Evolutionary conservation across 169 alveolate genomes (phyloP), one percentile per base, ranked within the genome.

Genomic region (Besnoitia besnoiti): DNA sequence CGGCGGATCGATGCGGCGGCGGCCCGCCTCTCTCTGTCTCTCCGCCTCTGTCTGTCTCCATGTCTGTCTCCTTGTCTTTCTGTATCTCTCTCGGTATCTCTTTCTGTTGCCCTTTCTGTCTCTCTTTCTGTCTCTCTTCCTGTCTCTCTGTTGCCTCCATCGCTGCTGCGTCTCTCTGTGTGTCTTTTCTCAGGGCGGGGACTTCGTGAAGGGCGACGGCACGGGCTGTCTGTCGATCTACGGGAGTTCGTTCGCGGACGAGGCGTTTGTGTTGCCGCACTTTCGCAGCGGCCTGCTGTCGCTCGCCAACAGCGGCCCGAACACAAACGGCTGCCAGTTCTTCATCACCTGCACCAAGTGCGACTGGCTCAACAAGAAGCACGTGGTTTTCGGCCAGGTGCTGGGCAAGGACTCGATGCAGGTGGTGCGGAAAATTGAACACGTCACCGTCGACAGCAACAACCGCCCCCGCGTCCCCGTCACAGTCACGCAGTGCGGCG

Each of bases 361-460:
- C 92, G 98, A 98, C 87, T 98, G 99, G 99, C 95, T 99, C 51
- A 99, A 99, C 95, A 98, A 98, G 46, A 98, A 98, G 96, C 98
- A 99, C 76, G 96, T 92, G 51, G 95, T 95, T 59, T 95, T 95
- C 85, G 96, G 96, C 40, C 94, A 95, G 94, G 96, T 88, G 55
- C 84, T 91, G 49, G 96, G 93, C 79, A 90, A 90, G 0, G 95
- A 91, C 59, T 91, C 95, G 14, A 80, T 85, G 93, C 93, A 89
- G 47, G 96, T 94, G 76, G 91, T 92, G 37, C 35, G 95, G 24
- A 92, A 85, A 75, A 88, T 92, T n/a, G 94, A 92, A 50, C 90
- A 89, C 90, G 93, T 93, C 49, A 39, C 93, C 24, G 90, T 90
- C 39, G 95, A 88, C 30, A 85, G 93, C 55, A 47, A 51, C 42